These are phyloP conservation scores for Ceratocystis papillata DNA, from an alignment of 2,329 filamentous ascomycete species.

Conservation along the genomic window DNA sequence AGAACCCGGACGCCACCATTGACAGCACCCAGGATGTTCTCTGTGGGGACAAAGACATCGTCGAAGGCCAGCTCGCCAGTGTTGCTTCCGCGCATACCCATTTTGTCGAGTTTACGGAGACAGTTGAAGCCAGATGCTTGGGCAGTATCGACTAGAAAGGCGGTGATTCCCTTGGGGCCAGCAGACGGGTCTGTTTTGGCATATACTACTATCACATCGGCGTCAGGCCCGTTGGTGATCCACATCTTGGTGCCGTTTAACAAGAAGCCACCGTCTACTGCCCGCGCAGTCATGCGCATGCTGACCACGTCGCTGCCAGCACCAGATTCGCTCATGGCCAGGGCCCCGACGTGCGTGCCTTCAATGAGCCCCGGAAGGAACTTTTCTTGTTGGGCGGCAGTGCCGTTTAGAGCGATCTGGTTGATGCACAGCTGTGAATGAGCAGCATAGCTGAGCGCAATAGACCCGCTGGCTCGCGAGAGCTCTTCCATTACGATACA, in stretches of 20 bases:
- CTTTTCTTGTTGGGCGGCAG: slow-evolving; percentile 62
- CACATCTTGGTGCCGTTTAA: slow-evolving; percentile 96
- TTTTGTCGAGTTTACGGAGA: slow-evolving; percentile 86
- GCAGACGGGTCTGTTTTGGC: slow-evolving; percentile 78
- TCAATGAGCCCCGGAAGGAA: slow-evolving; percentile 73
- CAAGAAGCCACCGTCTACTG: slow-evolving; percentile 72
- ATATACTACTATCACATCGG: slow-evolving; percentile 89
- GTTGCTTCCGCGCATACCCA: slow-evolving; percentile 95
- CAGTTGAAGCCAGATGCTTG: slow-evolving; percentile 66
- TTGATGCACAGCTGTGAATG: slow-evolving; percentile 96
- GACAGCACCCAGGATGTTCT: slow-evolving; percentile 68
- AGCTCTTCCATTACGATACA: slow-evolving; percentile 93
- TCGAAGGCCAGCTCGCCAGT: slow-evolving; percentile 91
- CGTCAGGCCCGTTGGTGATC: slow-evolving; percentile 97
- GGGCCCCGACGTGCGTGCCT: slow-evolving; percentile 69
- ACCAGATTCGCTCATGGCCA: slow-evolving; percentile 91
- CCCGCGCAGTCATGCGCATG: slow-evolving; percentile 78
- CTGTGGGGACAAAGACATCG: slow-evolving; percentile 73
- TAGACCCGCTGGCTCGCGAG: slow-evolving; percentile 70
- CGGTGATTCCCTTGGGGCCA: slow-evolving; percentile 83
- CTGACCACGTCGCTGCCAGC: slow-evolving; percentile 88
- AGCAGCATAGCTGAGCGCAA: slow-evolving; percentile 85
- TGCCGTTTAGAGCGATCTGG: slow-evolving; percentile 85
- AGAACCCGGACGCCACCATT: slow-evolving; percentile 80
- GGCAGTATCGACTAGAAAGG: slow-evolving; percentile 72